Conservation (phyloP, 768 basidiomycete species). For the Trametes punicea region DNA sequence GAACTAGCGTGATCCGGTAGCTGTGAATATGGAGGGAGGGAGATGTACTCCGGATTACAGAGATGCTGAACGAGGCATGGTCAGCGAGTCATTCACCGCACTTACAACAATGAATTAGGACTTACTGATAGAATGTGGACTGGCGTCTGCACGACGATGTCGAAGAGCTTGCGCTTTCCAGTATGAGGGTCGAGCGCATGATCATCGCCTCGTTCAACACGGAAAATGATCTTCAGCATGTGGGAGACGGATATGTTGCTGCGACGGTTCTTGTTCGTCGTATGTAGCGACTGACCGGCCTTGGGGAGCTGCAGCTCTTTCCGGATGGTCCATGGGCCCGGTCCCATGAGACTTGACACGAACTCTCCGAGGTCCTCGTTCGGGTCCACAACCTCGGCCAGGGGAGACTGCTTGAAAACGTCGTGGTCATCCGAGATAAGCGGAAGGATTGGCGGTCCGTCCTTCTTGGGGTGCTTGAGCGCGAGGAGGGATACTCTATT, state of each 20-base stretch:
- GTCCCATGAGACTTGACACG: constrained; percentile 62
- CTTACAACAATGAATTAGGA: neutral
- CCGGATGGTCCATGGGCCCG: constrained; percentile 86
- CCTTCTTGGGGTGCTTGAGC: constrained; percentile 54
- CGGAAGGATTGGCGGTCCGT: constrained; percentile 67
- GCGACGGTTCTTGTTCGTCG: constrained; percentile 75
- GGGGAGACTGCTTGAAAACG: constrained; percentile 63
- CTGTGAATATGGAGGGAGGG: constrained; percentile 72
- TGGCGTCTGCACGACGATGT: constrained; percentile 83
- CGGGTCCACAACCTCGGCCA: constrained; percentile 47
- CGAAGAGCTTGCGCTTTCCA: constrained; percentile 78
- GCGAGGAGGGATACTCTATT: constrained; percentile 58
- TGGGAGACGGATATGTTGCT: constrained; percentile 78
- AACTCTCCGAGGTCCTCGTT: constrained; percentile 53
- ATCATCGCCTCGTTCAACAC: constrained; percentile 82
- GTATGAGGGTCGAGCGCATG: constrained; percentile 54
- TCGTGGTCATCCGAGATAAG: constrained; percentile 67
- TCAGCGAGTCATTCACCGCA: neutral
- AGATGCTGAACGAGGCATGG: constrained; percentile 53
- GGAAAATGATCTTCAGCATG: constrained; percentile 73
- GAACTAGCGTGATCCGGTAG: constrained; percentile 27
- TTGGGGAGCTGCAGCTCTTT: constrained; percentile 65
- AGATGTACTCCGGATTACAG: constrained; percentile 76
- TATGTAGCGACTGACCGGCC: constrained; percentile 58
- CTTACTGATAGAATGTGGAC: constrained; percentile 85